phyloP scores from a whole-genome alignment of 2,329 filamentous ascomycete species.

The Alternaria arbusti region DNA sequence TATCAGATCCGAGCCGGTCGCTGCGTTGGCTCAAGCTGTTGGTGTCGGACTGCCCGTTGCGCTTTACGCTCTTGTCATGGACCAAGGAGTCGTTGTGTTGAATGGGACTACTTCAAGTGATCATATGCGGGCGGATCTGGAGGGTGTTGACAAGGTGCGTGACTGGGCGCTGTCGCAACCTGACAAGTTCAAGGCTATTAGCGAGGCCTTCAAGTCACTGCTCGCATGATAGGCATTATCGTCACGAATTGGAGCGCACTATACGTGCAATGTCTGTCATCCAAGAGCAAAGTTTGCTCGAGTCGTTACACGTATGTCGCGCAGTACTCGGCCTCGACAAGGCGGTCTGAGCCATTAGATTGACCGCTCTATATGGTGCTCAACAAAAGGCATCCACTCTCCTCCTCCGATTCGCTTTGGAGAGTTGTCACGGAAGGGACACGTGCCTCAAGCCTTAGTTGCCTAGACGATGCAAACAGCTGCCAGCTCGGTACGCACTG shows the following conservation, averaged over 20 bases:
- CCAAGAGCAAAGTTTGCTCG: neutral
- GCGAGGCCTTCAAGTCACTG: slow-evolving; percentile 24
- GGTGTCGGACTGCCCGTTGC: slow-evolving; percentile 56
- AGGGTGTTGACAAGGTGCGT: slow-evolving; percentile 51
- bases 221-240: neutral
- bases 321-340: neutral
- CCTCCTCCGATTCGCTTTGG: neutral
- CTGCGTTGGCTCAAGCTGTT: slow-evolving; percentile 54
- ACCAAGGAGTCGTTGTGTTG: slow-evolving; percentile 58
- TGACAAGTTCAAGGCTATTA: slow-evolving; percentile 55
- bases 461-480: neutral
- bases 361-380: neutral
- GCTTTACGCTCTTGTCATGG: slow-evolving; percentile 64
- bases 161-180: slow-evolving; percentile 55
- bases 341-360: neutral
- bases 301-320: neutral
- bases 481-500: neutral
- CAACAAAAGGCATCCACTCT: neutral
- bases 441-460: neutral
- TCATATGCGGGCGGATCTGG: slow-evolving; percentile 62
- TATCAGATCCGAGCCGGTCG: slow-evolving; percentile 56
- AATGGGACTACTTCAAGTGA: slow-evolving; percentile 62
- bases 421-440: neutral
- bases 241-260: neutral
- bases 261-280: neutral